Conservation (phyloP, 331 rosid genomes). For the Pyrus hybrid region DNA sequence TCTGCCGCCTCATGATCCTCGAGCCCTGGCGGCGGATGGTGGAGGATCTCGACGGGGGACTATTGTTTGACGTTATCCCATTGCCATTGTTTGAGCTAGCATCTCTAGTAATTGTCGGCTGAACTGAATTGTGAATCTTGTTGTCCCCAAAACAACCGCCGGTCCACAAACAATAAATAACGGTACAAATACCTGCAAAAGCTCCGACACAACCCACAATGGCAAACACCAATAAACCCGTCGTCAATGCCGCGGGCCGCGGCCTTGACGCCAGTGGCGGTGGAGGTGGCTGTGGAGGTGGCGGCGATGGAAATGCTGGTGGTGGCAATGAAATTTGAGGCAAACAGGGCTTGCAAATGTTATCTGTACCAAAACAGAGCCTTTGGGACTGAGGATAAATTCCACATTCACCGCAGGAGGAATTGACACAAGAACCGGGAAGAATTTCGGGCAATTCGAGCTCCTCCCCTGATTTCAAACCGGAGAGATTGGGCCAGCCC, state of each 20-base stretch:
- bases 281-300: background rate
- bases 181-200: constrained; percentile 59
- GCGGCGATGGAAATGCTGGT: background rate
- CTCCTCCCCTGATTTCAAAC: constrained; percentile 10
- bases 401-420: constrained; percentile 53
- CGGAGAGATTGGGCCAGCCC: constrained; percentile 44
- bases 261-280: background rate
- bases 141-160: constrained; percentile 83
- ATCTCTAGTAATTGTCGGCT: constrained; percentile 79
- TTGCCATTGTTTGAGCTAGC: constrained; percentile 54
- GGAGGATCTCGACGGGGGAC: constrained; percentile 70
- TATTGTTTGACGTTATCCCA: constrained; percentile 27
- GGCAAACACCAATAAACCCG: constrained; percentile 66
- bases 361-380: constrained; percentile 48
- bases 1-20: constrained; percentile 78
- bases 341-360: constrained; percentile 53
- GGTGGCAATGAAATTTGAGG: background rate
- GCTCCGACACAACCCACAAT: constrained; percentile 76
- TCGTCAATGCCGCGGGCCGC: constrained; percentile 35
- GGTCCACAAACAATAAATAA: constrained; percentile 65
- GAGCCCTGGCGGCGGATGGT: constrained; percentile 78
- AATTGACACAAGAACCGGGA: constrained; percentile 76
- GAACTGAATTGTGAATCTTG: constrained; percentile 87
- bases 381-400: constrained; percentile 39
- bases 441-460: constrained; percentile 54